Evolutionary conservation across 208 protist genomes (phyloP), one percentile per base, ranked within the genome.

Genomic region (Porcisia hertigi): DNA sequence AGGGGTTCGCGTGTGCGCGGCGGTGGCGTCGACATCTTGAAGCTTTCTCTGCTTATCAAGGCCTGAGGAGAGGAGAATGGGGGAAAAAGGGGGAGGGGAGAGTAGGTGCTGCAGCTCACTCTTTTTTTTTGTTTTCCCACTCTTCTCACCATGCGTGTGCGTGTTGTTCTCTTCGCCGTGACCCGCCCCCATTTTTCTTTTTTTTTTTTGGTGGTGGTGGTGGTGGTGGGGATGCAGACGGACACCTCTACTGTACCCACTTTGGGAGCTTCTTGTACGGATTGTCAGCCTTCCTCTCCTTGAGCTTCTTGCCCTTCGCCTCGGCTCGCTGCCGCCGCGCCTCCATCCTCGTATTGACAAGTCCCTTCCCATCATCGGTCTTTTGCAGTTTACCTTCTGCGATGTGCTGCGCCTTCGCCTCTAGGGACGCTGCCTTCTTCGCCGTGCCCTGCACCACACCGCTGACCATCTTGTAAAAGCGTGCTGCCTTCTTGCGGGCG

Each of bases 391-490:
- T 90, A 39, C 91, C 91, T 23, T 95, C 80, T 60, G 47, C 71
- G 18, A 97, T 69, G 77, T 96, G 90, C 81, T 96, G 80, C 65
- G 91, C 91, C 87, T 97, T 97, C 47, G 79, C 70, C 70, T 86
- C 78, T 45, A 97, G 89, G 60, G 87, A 73, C 39, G 67, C 79
- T 30, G 82, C 82, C 77, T 92, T 93, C 88, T 88, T 86, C 64
- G 79, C 81, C 39, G 69, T 75, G 41, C 87, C 85, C 64, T 89
- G 82, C 36, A 94, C 93, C 49, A 94, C 88, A 34, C 89, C 84
- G 77, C 93, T 96, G 58, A 95, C 91, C 91, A 96, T 95, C 84
- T 95, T 95, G 84, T 96, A 96, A 82, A 96, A 95, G 49, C 88
- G 82, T 11, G 92, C 91, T 7, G 92, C 89, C 90, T 96, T 96